phyloP scores from a whole-genome alignment of 2,329 filamentous ascomycete species.

The Sarocladiaceae sp. region DNA sequence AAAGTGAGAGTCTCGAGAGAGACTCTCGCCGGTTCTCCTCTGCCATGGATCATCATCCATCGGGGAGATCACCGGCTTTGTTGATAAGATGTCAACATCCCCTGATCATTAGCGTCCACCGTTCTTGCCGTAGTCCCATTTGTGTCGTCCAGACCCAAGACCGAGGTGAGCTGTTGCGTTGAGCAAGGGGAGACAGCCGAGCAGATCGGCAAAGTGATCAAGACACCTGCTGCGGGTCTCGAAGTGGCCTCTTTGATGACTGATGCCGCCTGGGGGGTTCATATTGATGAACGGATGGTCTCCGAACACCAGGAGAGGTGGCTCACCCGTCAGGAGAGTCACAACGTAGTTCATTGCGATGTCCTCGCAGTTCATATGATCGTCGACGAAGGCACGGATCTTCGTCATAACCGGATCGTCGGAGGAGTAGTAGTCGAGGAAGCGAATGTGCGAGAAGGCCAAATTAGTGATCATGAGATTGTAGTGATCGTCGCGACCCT shows the following conservation, averaged over 20 bases:
- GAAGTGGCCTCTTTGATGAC: conserved; percentile 25
- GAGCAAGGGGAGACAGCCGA: conserved; percentile 29
- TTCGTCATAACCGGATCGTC: conserved; percentile 22
- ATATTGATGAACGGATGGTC: conserved; percentile 25
- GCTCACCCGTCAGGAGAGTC: conserved; percentile 25
- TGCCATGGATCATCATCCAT: too few species aligned
- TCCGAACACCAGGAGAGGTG: conserved; percentile 28
- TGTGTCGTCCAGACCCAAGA: not conserved
- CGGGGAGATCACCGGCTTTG: too few species aligned
- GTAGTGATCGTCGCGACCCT: conserved; percentile 21
- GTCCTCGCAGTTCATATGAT: conserved; percentile 34
- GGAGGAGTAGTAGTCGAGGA: conserved; percentile 31
- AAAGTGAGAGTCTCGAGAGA: too few species aligned
- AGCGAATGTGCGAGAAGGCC: conserved; percentile 29
- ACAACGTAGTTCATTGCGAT: conserved; percentile 32
- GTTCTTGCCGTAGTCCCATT: not conserved
- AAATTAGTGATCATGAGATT: conserved; percentile 31
- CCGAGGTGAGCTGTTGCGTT: conserved; percentile 11
- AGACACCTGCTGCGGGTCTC: conserved; percentile 28
- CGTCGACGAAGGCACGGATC: conserved; percentile 30
- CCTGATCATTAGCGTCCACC: too few species aligned
- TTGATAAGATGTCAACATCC: too few species aligned
- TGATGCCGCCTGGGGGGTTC: conserved; percentile 25
- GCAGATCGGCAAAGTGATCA: conserved; percentile 26
- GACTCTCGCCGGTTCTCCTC: too few species aligned